Base-by-base conservation (phyloP, 140 eudicot genomes). In the Stevia rebaudiana region DNA sequence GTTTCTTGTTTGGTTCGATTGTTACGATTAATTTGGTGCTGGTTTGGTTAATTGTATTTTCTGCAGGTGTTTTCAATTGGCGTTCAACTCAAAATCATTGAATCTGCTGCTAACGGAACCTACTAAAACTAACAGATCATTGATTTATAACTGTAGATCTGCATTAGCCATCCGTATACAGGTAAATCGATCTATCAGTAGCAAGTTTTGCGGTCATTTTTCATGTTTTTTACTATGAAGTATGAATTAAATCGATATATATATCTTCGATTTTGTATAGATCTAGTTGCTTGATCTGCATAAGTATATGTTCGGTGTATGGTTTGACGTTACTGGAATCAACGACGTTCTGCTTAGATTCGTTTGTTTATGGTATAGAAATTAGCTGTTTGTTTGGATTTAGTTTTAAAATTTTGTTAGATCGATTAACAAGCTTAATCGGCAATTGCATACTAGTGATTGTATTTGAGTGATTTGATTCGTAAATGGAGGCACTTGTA, bases 401-500 rank as follows among this genome's bases (percentile, higher is more conserved):
- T 43, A 31, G 39, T 65, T 73, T 74, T 10, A 31, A 51, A n/a
- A 40, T n/a, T 47, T 56, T 40, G 60, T 56, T 46, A 30, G 61
- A 61, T 52, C 74, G 71, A 66, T 48, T 37, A 21, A 22, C 61
- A 22, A 22, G 58, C 11, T 0, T 13, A 67, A 52, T 6, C 41
- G 4, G 24, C 31, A 66, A 13, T 36, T 63, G 63, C 43, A 16
- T 67, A 24, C 44, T 25, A 35, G 43, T 62, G 17, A 0, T 54
- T 37, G 58, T 33, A 21, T 68, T 59, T 28, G 68, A 21, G 55
- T 63, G 4, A 70, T 8, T 69, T 47, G 58, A 41, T 21, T 65
- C 41, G 19, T 51, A 46, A 56, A 89, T 83, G 95, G 89, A 86
- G 81, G 78, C 94, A 25, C 72, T 89, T 65, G 76, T 86, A 82